Percentiles rank a stretch among this genome's conserved stretches.
Conservation (phyloP, 108 stramenopile species). For the Discostella stelligeroides region DNA sequence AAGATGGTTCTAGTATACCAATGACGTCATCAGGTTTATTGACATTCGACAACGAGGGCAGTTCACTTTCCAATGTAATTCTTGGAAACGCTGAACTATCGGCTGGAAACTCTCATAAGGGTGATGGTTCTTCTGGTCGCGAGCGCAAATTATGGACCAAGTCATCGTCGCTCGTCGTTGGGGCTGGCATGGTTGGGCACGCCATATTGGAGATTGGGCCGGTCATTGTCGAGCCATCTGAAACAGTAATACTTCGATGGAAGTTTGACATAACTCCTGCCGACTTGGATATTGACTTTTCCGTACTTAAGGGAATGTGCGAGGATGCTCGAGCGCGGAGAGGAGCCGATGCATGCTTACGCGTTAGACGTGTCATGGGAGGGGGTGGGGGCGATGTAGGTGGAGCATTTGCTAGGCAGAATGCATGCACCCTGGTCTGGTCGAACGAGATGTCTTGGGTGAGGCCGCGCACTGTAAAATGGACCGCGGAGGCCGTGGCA, state of each 20-base stretch:
- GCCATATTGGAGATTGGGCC: conserved; percentile 55
- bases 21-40: no score
- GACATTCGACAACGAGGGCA: no score
- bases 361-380: conserved; percentile 56
- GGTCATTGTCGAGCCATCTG: conserved; percentile 49
- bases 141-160: conserved; percentile 62
- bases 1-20: no score
- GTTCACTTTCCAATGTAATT: no score
- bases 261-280: conserved; percentile 81
- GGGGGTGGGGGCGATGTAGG: conserved; percentile 82
- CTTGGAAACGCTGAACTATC: not conserved
- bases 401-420: conserved; percentile 74
- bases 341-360: conserved; percentile 58
- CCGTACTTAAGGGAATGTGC: conserved; percentile 74
- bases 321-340: conserved; percentile 54
- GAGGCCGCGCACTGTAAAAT: conserved; percentile 80
- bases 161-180: conserved; percentile 74
- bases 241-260: conserved; percentile 79
- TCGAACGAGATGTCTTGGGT: conserved; percentile 87
- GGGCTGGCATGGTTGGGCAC: conserved; percentile 70
- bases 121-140: conserved; percentile 1
- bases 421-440: conserved; percentile 83
- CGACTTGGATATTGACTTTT: conserved; percentile 71
- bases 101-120: conserved; percentile 2
- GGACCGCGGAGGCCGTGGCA: conserved; percentile 72